phyloP scores from a whole-genome alignment of 2,329 filamentous ascomycete genomes.

The Dothideomycetidae sp. region DNA sequence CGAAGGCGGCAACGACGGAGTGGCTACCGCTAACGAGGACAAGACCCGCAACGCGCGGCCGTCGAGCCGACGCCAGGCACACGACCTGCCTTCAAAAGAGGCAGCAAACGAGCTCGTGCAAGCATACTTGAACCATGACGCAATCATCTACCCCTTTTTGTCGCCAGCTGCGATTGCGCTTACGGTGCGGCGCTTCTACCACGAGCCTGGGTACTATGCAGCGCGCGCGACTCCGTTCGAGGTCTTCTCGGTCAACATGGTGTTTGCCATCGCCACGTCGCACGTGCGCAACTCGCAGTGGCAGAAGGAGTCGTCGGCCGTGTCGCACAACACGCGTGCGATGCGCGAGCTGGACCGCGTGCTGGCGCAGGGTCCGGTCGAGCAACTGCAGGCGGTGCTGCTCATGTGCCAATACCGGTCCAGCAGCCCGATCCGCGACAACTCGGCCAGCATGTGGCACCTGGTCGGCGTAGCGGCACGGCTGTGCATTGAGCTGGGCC shows the following conservation, averaged over 20 bases:
- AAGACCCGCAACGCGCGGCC: too few relatives aligned
- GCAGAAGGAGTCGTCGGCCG: conserved; percentile 29
- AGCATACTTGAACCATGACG: conserved; percentile 31
- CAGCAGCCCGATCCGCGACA: conserved; percentile 25
- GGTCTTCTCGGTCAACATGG: conserved; percentile 31
- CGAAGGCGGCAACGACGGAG: conserved; percentile 5
- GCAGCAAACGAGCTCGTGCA: conserved; percentile 26
- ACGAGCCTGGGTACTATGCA: too few relatives aligned
- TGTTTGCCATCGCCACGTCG: conserved; percentile 30
- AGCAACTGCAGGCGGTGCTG: conserved; percentile 29
- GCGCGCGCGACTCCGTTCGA: conserved; percentile 19
- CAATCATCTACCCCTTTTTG: conserved; percentile 32
- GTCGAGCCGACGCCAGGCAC: too few relatives aligned
- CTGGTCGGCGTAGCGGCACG: conserved; percentile 30
- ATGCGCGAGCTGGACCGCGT: conserved; percentile 26
- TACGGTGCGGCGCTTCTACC: conserved; percentile 21
- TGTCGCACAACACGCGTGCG: conserved; percentile 29
- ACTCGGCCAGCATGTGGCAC: conserved; percentile 28
- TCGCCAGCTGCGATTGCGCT: conserved; percentile 19
- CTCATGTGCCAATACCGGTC: conserved; percentile 32
- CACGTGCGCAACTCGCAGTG: conserved; percentile 33
- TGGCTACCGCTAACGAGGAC: too few relatives aligned
- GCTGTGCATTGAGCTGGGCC: conserved; percentile 42
- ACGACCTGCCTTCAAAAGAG: conserved; percentile 22
- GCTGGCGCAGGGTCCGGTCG: conserved; percentile 24